Evolutionary conservation across 495 filamentous ascomycete genomes (phyloP), one percentile per base, ranked within the genome.

Genomic region (Lepraria neglecta): DNA sequence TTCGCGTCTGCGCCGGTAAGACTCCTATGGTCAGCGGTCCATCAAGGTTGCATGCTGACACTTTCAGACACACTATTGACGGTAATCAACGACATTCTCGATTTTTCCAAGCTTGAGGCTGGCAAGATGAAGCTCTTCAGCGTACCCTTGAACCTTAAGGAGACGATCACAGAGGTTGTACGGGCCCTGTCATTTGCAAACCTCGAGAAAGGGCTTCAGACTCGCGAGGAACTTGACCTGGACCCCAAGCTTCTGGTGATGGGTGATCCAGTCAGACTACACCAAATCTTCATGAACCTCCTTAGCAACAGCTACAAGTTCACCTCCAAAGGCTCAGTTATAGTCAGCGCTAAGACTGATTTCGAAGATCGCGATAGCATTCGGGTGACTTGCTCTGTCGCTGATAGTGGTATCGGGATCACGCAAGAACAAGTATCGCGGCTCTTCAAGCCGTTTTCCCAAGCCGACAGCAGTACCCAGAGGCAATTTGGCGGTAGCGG

Each of bases 281-380:
- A 95, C 67, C 91, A 96, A 70, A 91, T 95, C 4, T 84, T 96
- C 60, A 94, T 94, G 75, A 96, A 96, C 63, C 80, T 95, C 27
- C 87, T 96, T 40, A 88, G 89, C 65, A 96, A 96, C 75, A 91
- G 87, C 71, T 87, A 97, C 72, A 96, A 96, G 69, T 96, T 96
- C 72, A 96, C 91, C 0, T 86, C 89, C 43, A 82, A 87, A 63
- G 91, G 91, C 9, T 87, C 87, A 14, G 88, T 96, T 54, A 91
- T 87, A 4, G 89, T 95, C 57, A 80, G 80, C 57, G 87, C 89
- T 7, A 80, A 75, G 58, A 82, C 88, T 33, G 84, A 87, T 47
- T 76, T 79, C 17, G 89, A 95, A 72, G 84, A 82, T 52, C 77
- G 82, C 14, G 83, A 89, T 46, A 80, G 75, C 46, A 84, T 91